Evolutionary conservation across 2,329 filamentous ascomycete species (phyloP).

Genomic region (Ascocoryne sarcoides): DNA sequence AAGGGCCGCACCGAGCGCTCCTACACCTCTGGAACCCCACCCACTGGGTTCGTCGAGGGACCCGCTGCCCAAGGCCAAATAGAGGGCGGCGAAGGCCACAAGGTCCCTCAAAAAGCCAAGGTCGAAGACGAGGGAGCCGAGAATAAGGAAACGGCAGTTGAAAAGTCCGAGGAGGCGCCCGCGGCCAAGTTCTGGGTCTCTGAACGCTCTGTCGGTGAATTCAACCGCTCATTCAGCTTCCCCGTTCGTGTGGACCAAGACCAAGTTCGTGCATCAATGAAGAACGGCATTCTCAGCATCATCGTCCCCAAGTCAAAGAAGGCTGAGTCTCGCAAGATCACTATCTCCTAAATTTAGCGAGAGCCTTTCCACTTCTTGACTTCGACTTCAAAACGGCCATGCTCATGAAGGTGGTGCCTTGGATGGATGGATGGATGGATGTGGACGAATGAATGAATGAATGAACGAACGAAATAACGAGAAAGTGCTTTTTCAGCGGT

Average conservation of each 20-base stretch:
- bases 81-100: not conserved
- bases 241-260: conserved; percentile 54
- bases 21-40: conserved; percentile 37
- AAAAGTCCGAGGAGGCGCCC: conserved; percentile 16
- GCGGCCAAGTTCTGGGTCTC: conserved; percentile 59
- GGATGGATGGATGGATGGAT: too few relatives aligned
- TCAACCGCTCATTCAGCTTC: conserved; percentile 61
- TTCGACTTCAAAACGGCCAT: too few relatives aligned
- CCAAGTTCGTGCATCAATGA: conserved; percentile 50
- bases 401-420: too few relatives aligned
- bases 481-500: too few relatives aligned
- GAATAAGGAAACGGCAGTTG: not conserved
- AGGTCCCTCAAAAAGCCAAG: not conserved
- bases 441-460: too few relatives aligned
- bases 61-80: conserved; percentile 31
- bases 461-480: too few relatives aligned
- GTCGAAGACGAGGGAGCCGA: not conserved
- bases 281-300: conserved; percentile 57
- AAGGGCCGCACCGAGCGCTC: conserved; percentile 60
- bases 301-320: conserved; percentile 58
- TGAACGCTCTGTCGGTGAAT: conserved; percentile 58
- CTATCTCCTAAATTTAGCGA: conserved; percentile 33
- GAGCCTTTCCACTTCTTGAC: too few relatives aligned
- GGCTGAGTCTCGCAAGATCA: conserved; percentile 46
- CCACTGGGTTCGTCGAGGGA: conserved; percentile 41